These are phyloP conservation scores for Scutellaria minor DNA, from an alignment of 257 asterid genomes.

Conservation along the genomic window DNA sequence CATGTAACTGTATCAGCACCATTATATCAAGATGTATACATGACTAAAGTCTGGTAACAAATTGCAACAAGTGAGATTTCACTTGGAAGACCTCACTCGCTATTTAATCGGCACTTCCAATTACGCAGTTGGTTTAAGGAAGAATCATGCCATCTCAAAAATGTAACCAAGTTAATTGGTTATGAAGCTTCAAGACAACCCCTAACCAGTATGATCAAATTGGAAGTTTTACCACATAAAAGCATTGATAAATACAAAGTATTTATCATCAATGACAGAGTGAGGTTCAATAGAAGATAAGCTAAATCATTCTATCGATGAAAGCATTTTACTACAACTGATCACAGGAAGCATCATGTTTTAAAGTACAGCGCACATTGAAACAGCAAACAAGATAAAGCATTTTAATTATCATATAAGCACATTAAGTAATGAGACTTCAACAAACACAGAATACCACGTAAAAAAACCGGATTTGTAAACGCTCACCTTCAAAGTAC, in stretches of 20 bases:
- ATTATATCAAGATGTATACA: slow-evolving; percentile 48
- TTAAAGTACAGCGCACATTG: too few species aligned
- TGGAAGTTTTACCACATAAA: background rate
- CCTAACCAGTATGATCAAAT: slow-evolving; percentile 31
- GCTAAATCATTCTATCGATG: too few species aligned
- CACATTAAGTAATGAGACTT: too few species aligned
- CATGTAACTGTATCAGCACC: slow-evolving; percentile 68
- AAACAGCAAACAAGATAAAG: background rate
- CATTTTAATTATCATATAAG: too few species aligned
- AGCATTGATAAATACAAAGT: background rate
- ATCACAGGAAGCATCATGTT: too few species aligned
- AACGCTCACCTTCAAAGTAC: slow-evolving; percentile 58
- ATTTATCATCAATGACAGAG: background rate
- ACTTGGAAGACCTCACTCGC: slow-evolving; percentile 36
- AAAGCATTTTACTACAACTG: too few species aligned
- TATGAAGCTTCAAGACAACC: slow-evolving; percentile 31
- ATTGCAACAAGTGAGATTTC: slow-evolving; percentile 31
- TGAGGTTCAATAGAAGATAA: too few species aligned
- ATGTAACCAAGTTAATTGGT: background rate
- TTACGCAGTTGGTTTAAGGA: slow-evolving; percentile 33
- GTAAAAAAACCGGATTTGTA: background rate
- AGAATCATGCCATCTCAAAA: slow-evolving; percentile 20
- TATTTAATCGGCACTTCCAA: slow-evolving; percentile 14
- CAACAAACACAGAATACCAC: too few species aligned
- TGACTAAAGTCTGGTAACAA: slow-evolving; percentile 58